Evolutionary conservation across 805 yeast species (phyloP).

Genomic region (Barnettozyma sucrosica): DNA sequence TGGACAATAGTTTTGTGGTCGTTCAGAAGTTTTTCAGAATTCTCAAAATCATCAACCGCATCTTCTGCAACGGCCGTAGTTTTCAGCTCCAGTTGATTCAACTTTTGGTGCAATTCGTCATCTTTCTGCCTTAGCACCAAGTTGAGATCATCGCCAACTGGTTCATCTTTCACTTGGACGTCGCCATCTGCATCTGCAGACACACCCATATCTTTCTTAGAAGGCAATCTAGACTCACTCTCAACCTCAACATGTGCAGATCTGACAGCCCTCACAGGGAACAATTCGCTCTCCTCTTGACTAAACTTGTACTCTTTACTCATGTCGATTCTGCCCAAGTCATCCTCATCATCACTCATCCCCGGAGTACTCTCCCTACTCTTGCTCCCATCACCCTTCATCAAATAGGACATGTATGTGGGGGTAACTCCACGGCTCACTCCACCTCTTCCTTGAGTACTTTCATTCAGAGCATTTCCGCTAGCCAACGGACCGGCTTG

Average conservation of each 20-base stretch:
- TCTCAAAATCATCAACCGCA: constrained; percentile 31
- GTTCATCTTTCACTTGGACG: constrained; percentile 20
- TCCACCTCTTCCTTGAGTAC: constrained; percentile 17
- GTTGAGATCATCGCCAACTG: constrained; percentile 15
- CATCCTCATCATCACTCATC: constrained; percentile 31
- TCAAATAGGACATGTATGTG: constrained; percentile 35
- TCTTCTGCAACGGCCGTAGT: constrained; percentile 24
- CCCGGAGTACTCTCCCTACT: constrained; percentile 24
- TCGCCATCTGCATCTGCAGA: constrained; percentile 1
- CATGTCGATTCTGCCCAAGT: constrained; percentile 51
- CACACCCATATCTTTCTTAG: not conserved
- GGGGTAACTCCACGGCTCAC: constrained; percentile 29
- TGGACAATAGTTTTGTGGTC: constrained; percentile 36
- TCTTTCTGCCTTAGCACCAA: constrained; percentile 22
- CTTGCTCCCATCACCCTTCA: constrained; percentile 21
- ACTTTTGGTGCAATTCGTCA: constrained; percentile 23
- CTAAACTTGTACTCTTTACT: constrained; percentile 47
- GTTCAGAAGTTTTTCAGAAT: constrained; percentile 28
- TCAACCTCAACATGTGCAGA: constrained; percentile 39
- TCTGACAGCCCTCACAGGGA: constrained; percentile 69
- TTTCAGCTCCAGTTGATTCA: constrained; percentile 24
- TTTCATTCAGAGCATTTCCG: constrained; percentile 36
- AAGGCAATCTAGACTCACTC: not conserved
- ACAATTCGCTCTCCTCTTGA: constrained; percentile 46
- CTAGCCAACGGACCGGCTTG: constrained; percentile 70